Evolutionary conservation across 495 filamentous ascomycete species (phyloP).

Genomic region (Physcia stellaris): DNA sequence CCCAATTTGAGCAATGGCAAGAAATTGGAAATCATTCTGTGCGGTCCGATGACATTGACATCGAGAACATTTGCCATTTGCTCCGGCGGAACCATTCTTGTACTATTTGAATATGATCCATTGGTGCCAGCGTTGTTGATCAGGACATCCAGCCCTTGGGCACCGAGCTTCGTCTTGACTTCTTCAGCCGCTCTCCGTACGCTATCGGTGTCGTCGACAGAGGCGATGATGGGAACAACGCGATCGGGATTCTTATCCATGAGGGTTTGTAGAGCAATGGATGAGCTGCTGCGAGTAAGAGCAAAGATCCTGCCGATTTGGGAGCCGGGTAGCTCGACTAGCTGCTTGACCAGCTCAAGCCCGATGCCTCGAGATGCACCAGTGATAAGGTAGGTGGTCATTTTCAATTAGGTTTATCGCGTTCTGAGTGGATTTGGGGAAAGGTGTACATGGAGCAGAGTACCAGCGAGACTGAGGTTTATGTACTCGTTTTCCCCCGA

Average conservation of each 20-base stretch:
- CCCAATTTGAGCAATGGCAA: conserved; percentile 33
- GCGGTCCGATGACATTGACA: conserved; percentile 30
- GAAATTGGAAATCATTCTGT: conserved; percentile 30
- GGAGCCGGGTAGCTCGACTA: conserved; percentile 16
- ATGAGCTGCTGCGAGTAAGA: conserved; percentile 25
- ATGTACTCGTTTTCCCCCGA: too few species aligned
- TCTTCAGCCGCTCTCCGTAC: conserved; percentile 27
- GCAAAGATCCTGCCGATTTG: conserved; percentile 23
- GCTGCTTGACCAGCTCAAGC: conserved; percentile 17
- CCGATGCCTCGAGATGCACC: conserved; percentile 25
- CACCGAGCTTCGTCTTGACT: conserved; percentile 22
- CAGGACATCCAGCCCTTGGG: conserved; percentile 35
- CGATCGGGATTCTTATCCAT: conserved; percentile 16
- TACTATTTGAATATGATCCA: conserved; percentile 5
- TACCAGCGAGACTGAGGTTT: too few species aligned
- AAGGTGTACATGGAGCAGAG: too few species aligned
- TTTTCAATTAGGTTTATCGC: conserved; percentile 2
- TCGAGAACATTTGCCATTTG: conserved; percentile 26
- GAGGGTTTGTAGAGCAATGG: conserved; percentile 14
- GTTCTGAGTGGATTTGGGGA: too few species aligned
- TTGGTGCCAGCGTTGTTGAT: conserved; percentile 35
- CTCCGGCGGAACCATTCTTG: conserved; percentile 8
- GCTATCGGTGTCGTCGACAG: conserved; percentile 28
- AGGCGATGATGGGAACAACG: conserved; percentile 30
- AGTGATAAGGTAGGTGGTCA: conserved; percentile 21